These are phyloP conservation scores for Saccharomycopsis olivae DNA, from an alignment of 805 yeast species.

Conservation along the genomic window DNA sequence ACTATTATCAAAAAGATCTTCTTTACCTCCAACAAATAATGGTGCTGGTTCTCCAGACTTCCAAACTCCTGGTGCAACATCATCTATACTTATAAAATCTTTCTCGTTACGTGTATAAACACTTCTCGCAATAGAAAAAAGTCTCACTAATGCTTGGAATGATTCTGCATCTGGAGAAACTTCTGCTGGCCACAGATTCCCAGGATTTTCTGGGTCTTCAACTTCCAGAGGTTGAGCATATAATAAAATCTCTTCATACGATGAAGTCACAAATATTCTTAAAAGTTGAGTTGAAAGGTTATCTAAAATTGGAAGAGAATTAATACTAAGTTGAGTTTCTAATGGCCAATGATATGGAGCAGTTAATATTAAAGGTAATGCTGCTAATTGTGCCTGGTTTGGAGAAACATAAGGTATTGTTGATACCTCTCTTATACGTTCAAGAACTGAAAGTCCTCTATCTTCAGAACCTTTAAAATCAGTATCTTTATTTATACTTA, in stretches of 20 bases:
- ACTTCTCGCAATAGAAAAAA: slow-evolving; percentile 16
- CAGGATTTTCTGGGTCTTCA: slow-evolving; percentile 32
- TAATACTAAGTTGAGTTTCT: slow-evolving; percentile 52
- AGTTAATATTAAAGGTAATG: slow-evolving; percentile 46
- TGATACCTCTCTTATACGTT: slow-evolving; percentile 1
- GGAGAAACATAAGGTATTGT: slow-evolving; percentile 17
- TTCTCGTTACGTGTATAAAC: slow-evolving; percentile 26
- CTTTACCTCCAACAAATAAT: slow-evolving; percentile 44
- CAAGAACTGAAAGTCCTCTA: not conserved
- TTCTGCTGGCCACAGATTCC: no score
- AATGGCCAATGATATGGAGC: slow-evolving; percentile 49
- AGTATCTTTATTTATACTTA: not conserved
- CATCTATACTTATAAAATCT: slow-evolving; percentile 60
- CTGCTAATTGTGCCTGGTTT: slow-evolving; percentile 41
- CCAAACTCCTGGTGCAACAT: slow-evolving; percentile 65
- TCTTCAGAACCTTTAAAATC: not conserved
- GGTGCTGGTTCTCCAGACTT: slow-evolving; percentile 52
- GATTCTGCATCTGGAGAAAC: slow-evolving; percentile 13
- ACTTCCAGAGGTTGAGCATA: slow-evolving; percentile 45
- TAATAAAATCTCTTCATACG: slow-evolving; percentile 57
- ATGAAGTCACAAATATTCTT: slow-evolving; percentile 42
- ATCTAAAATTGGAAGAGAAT: slow-evolving; percentile 68
- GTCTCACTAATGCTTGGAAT: slow-evolving; percentile 16
- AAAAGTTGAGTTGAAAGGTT: slow-evolving; percentile 74
- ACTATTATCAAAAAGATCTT: slow-evolving; percentile 51